A percentile compares a stretch with the other conserved stretches of the same genome.
These are phyloP conservation scores for Dictyostelium firmibasis DNA, from an alignment of 78 protist species.

Conservation along the genomic window DNA sequence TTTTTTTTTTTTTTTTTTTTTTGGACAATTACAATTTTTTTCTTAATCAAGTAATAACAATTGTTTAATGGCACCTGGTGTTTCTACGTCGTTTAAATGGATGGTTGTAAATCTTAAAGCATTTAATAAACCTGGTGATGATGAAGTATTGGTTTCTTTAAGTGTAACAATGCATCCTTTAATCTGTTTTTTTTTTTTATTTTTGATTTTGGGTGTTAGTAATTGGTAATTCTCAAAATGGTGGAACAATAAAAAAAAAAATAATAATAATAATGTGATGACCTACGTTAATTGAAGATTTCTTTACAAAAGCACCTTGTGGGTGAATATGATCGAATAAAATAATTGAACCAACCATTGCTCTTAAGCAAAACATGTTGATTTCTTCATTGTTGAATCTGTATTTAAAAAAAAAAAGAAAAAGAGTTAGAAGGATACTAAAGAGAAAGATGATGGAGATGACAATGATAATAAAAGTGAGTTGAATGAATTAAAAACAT, in stretches of 20 bases:
- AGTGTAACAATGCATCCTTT: constrained; percentile 77
- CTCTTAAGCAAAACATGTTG: constrained; percentile 85
- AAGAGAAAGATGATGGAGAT: not conserved
- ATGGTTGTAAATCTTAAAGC: constrained; percentile 90
- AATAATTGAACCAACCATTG: constrained; percentile 87
- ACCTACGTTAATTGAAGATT: constrained; percentile 76
- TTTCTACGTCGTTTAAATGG: constrained; percentile 87
- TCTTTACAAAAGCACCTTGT: constrained; percentile 88
- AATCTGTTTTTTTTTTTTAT: constrained; percentile 22
- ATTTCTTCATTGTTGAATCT: constrained; percentile 75
- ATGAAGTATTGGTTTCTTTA: constrained; percentile 39
- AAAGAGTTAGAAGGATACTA: not conserved
- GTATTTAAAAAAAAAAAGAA: not conserved
- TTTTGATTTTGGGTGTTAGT: not conserved
- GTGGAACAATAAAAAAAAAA: no score
- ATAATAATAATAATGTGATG: no score
- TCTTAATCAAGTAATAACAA: constrained; percentile 61
- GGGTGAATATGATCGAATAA: constrained; percentile 87
- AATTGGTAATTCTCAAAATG: not conserved
- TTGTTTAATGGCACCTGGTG: constrained; percentile 82
- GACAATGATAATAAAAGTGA: not conserved
- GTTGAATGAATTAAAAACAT: not conserved
- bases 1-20: constrained; percentile 5
- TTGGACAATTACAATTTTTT: not conserved
- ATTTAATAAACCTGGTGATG: constrained; percentile 81